These are phyloP conservation scores for Hygrophoropsis aurantiaca DNA, from an alignment of 768 basidiomycete genomes.

Conservation along the genomic window DNA sequence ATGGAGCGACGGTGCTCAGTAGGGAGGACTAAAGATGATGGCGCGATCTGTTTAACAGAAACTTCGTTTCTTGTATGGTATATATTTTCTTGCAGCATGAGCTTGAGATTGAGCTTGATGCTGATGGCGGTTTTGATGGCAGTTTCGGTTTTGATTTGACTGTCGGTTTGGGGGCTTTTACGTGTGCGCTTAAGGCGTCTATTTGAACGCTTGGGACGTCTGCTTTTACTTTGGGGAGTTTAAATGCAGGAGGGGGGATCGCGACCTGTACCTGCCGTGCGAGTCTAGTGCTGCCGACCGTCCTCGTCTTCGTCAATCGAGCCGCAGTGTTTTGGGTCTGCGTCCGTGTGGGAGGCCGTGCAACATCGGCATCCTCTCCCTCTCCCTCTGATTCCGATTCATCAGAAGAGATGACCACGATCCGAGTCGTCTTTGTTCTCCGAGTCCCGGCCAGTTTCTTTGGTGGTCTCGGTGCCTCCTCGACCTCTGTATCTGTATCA, in stretches of 20 bases:
- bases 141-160: too few species aligned
- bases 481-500: slow-evolving; percentile 26
- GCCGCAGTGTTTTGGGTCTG: background rate
- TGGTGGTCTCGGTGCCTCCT: slow-evolving; percentile 19
- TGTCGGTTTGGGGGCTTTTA: too few species aligned
- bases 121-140: too few species aligned
- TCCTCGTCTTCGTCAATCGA: slow-evolving; percentile 6
- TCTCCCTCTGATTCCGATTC: slow-evolving; percentile 48
- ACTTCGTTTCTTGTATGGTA: too few species aligned
- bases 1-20: slow-evolving; percentile 46
- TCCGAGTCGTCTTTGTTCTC: too few species aligned
- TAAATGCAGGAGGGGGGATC: slow-evolving; percentile 35
- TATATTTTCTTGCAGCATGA: too few species aligned
- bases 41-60: slow-evolving; percentile 2
- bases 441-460: slow-evolving; percentile 11
- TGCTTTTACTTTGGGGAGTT: too few species aligned
- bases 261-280: slow-evolving; percentile 40
- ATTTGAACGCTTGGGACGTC: too few species aligned
- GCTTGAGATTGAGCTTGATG: slow-evolving; percentile 12
- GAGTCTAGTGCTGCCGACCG: slow-evolving; percentile 13
- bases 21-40: background rate
- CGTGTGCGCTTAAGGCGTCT: too few species aligned
- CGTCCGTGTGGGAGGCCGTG: slow-evolving; percentile 9
- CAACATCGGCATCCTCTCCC: slow-evolving; percentile 10
- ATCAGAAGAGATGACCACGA: slow-evolving; percentile 44